These are phyloP conservation scores for Saturnispora gosingensis DNA, from an alignment of 805 yeast genomes.

Conservation along the genomic window DNA sequence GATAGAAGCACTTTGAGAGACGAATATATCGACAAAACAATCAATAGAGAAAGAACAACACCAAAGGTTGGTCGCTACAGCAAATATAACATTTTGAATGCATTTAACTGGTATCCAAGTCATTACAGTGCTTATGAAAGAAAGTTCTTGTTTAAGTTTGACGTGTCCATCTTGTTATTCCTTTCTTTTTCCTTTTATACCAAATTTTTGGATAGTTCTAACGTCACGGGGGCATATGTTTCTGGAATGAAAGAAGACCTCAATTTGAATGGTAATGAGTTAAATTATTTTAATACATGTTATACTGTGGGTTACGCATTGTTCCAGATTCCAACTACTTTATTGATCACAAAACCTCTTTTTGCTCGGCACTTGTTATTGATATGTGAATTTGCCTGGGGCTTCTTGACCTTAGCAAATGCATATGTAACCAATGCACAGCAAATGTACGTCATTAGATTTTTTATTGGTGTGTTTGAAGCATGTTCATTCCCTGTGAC, in stretches of 20 bases:
- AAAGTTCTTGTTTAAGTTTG: slow-evolving; percentile 13
- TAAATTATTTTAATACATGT: slow-evolving; percentile 20
- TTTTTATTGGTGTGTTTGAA: slow-evolving; percentile 54
- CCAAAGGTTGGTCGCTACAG: slow-evolving; percentile 4
- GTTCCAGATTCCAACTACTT: slow-evolving; percentile 53
- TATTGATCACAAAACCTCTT: slow-evolving; percentile 38
- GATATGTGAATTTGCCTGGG: slow-evolving; percentile 44
- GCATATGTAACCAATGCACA: slow-evolving; percentile 32
- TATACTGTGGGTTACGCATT: slow-evolving; percentile 43
- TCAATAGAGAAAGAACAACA: slow-evolving; percentile 12
- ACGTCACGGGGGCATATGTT: slow-evolving; percentile 52
- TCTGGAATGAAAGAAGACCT: slow-evolving; percentile 52
- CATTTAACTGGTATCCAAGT: slow-evolving; percentile 14
- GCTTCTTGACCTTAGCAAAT: slow-evolving; percentile 28
- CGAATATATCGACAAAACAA: slow-evolving; percentile 12
- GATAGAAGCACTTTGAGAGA: slow-evolving; percentile 10
- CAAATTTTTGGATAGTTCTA: slow-evolving; percentile 51
- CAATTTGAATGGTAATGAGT: slow-evolving; percentile 16
- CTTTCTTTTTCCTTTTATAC: slow-evolving; percentile 35
- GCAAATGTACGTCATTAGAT: slow-evolving; percentile 48
- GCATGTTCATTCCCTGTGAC: slow-evolving; percentile 55
- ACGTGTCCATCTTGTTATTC: slow-evolving; percentile 12
- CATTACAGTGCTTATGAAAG: slow-evolving; percentile 15
- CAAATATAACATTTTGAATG: slow-evolving; percentile 10
- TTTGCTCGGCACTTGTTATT: slow-evolving; percentile 38